phyloP scores from a whole-genome alignment of 176 grass and related monocot species.

The Carex myosuroides region DNA sequence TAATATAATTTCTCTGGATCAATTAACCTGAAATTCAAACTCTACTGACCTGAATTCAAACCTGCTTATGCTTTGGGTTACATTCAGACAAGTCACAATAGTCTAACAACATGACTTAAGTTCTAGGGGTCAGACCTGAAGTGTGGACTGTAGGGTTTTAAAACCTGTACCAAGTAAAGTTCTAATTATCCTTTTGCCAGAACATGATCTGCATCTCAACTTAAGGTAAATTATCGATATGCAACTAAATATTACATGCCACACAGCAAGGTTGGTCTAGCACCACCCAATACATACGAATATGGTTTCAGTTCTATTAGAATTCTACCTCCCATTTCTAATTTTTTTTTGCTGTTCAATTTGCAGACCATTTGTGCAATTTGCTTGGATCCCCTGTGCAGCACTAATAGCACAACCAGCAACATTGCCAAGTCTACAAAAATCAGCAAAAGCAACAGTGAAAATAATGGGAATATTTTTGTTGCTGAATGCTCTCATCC shows the following conservation, averaged over 20 bases:
- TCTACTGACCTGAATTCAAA: not conserved
- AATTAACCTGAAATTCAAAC: not conserved
- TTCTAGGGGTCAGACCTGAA: not conserved
- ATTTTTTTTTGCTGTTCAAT: not conserved
- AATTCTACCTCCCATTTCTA: not conserved
- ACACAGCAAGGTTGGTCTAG: not conserved
- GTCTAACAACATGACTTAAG: not conserved
- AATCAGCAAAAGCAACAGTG: not conserved
- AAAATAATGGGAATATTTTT: constrained; percentile 33
- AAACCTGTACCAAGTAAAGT: not conserved
- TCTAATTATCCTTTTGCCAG: not conserved
- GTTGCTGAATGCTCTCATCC: constrained; percentile 74
- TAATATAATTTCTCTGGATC: not conserved
- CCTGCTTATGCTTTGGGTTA: not conserved
- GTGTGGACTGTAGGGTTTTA: not conserved
- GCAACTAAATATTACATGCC: not conserved
- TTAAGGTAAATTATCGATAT: not conserved
- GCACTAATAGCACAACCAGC: constrained; percentile 5
- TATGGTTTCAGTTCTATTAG: not conserved
- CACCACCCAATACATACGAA: not conserved
- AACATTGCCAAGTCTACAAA: constrained; percentile 24
- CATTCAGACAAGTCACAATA: not conserved
- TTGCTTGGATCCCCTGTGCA: constrained; percentile 63
- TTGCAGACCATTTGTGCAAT: constrained; percentile 83
- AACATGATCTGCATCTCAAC: not conserved